These are phyloP conservation scores for Rhododendron ovatum DNA, from an alignment of 148 eudicot genomes.

Conservation along the genomic window DNA sequence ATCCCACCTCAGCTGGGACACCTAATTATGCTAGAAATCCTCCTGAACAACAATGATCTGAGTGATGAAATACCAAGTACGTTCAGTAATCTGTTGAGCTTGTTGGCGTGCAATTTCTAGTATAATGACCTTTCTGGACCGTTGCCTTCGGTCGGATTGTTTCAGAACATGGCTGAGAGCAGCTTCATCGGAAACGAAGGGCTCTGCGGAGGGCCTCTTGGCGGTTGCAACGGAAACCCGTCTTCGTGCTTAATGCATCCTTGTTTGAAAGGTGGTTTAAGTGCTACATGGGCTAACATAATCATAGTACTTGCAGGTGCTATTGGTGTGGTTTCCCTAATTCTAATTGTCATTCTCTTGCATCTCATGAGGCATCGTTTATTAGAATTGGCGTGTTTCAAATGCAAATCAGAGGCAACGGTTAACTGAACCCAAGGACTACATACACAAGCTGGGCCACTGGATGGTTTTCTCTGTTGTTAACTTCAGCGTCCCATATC, in stretches of 20 bases:
- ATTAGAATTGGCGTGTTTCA: no score
- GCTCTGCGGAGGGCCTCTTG: conserved; percentile 77
- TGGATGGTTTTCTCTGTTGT: no score
- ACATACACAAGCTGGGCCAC: no score
- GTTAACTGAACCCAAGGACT: no score
- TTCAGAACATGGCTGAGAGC: conserved; percentile 50
- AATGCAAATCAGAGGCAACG: no score
- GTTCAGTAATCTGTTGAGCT: conserved; percentile 69
- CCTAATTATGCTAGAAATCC: conserved; percentile 62
- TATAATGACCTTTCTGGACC: conserved; percentile 71
- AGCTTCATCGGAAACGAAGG: conserved; percentile 73
- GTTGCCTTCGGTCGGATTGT: conserved; percentile 61
- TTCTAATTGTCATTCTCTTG: conserved; percentile 54
- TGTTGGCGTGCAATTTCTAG: conserved; percentile 73
- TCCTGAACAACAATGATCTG: conserved; percentile 76
- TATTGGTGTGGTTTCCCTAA: conserved; percentile 72
- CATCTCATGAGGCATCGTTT: conserved; percentile 31
- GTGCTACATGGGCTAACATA: conserved; percentile 20
- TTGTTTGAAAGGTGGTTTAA: not conserved
- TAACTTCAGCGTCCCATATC: no score
- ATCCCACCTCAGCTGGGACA: conserved; percentile 82
- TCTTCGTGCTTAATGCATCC: conserved; percentile 25
- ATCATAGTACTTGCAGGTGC: conserved; percentile 44
- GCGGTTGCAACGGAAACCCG: conserved; percentile 32
- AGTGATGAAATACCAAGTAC: conserved; percentile 75